phyloP scores from a whole-genome alignment of 768 basidiomycete genomes.

The Sporobolomyces phaffii region DNA sequence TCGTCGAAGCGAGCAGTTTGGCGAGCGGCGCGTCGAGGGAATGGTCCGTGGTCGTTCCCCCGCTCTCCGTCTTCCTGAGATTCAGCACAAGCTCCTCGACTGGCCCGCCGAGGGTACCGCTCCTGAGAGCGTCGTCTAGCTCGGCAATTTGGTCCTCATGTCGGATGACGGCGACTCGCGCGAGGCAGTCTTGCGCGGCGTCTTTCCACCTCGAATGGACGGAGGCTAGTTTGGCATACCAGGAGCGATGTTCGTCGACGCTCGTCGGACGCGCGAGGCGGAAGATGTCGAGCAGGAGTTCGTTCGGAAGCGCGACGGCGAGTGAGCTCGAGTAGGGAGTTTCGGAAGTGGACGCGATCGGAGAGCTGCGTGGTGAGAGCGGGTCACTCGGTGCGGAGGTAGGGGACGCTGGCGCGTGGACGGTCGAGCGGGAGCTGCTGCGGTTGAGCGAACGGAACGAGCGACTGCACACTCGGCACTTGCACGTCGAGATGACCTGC shows the following conservation, averaged over 20 bases:
- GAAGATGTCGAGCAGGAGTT: conserved; percentile 21
- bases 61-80: conserved; percentile 1
- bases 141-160: neutral
- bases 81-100: conserved; percentile 21
- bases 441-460: too few species aligned
- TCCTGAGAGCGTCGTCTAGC: neutral
- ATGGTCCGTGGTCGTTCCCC: neutral
- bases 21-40: neutral
- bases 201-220: conserved; percentile 17
- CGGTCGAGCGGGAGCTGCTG: too few species aligned
- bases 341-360: conserved; percentile 1
- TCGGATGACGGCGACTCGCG: neutral
- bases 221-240: neutral
- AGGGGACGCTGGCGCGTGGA: too few species aligned
- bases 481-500: too few species aligned
- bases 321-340: neutral
- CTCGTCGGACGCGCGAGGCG: conserved; percentile 1
- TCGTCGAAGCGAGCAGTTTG: neutral
- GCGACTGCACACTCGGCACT: too few species aligned
- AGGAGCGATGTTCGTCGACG: neutral
- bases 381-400: too few species aligned
- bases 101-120: neutral
- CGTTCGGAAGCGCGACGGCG: conserved; percentile 16
- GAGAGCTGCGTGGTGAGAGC: too few species aligned
- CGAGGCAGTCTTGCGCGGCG: neutral